Percentiles rank a stretch among this genome's conserved stretches.
phyloP scores from a whole-genome alignment of 768 basidiomycete genomes.

The Auricularia sp. region DNA sequence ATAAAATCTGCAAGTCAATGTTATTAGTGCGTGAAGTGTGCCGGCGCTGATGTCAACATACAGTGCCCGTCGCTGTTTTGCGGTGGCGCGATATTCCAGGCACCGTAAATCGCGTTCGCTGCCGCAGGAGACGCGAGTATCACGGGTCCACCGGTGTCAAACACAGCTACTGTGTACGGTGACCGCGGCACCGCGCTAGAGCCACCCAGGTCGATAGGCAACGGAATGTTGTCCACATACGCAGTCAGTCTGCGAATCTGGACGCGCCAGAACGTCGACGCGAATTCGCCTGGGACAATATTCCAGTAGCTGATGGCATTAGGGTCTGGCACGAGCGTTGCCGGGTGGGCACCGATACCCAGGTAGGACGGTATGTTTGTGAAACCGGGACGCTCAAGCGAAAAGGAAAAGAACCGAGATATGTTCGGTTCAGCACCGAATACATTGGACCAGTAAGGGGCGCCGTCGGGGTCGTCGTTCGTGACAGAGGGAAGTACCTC shows the following conservation, averaged over 20 bases:
- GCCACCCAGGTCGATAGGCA: conserved; percentile 30
- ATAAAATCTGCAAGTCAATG: conserved; percentile 48
- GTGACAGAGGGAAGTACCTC: conserved; percentile 36
- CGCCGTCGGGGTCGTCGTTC: conserved; percentile 49
- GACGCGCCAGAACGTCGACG: conserved; percentile 55
- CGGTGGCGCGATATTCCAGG: conserved; percentile 49
- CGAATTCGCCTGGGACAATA: conserved; percentile 27
- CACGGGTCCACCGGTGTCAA: conserved; percentile 40
- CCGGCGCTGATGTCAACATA: conserved; percentile 24
- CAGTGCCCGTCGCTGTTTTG: conserved; percentile 44
- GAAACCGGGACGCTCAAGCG: conserved; percentile 60
- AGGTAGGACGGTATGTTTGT: conserved; percentile 44
- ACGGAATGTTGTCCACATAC: conserved; percentile 37
- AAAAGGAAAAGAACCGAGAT: conserved; percentile 54
- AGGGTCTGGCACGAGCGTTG: conserved; percentile 39
- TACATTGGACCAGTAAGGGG: conserved; percentile 57
- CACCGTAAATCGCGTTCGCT: conserved; percentile 71
- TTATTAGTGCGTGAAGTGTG: not conserved
- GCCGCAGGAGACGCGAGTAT: conserved; percentile 52
- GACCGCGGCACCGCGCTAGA: conserved; percentile 18
- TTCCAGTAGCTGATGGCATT: conserved; percentile 38
- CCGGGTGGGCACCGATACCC: conserved; percentile 61
- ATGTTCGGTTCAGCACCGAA: conserved; percentile 51
- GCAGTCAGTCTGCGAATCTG: conserved; percentile 48
- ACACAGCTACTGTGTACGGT: not conserved